phyloP scores from a whole-genome alignment of 768 basidiomycete species.

The Boletus speciosus region DNA sequence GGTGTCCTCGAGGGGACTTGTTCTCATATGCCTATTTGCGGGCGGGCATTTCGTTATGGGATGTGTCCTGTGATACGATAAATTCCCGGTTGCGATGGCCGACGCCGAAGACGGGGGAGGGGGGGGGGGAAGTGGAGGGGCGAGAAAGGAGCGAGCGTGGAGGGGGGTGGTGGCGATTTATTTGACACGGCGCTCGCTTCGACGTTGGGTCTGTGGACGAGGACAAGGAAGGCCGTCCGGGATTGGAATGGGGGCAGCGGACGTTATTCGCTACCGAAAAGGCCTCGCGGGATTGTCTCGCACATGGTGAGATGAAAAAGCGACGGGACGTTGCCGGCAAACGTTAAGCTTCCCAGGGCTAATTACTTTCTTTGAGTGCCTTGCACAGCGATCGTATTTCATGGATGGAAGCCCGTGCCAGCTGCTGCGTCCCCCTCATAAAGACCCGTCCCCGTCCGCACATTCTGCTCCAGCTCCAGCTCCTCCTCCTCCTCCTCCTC shows the following conservation, averaged over 20 bases:
- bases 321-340: slow-evolving; percentile 32
- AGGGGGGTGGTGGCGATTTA: background rate
- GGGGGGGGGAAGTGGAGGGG: too few species aligned
- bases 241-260: slow-evolving; percentile 5
- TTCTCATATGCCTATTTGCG: slow-evolving; percentile 26
- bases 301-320: slow-evolving; percentile 29
- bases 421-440: slow-evolving; percentile 12
- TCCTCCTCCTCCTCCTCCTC: background rate
- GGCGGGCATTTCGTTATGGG: slow-evolving; percentile 18
- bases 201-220: slow-evolving; percentile 11
- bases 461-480: too few species aligned
- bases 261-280: slow-evolving; percentile 38
- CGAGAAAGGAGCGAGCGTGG: background rate
- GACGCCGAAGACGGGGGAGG: background rate
- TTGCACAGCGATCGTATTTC: slow-evolving; percentile 35
- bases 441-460: slow-evolving; percentile 10
- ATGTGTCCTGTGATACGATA: slow-evolving; percentile 6
- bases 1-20: slow-evolving; percentile 21
- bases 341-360: slow-evolving; percentile 34
- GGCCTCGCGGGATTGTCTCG: slow-evolving; percentile 30
- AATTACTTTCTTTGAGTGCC: slow-evolving; percentile 32
- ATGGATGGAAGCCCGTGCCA: slow-evolving; percentile 9
- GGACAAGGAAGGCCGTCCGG: background rate
- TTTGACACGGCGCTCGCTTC: slow-evolving; percentile 19
- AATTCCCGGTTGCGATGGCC: slow-evolving; percentile 22